These are phyloP conservation scores for Lactarius hengduanensis DNA, from an alignment of 768 basidiomycete genomes.

Conservation along the genomic window DNA sequence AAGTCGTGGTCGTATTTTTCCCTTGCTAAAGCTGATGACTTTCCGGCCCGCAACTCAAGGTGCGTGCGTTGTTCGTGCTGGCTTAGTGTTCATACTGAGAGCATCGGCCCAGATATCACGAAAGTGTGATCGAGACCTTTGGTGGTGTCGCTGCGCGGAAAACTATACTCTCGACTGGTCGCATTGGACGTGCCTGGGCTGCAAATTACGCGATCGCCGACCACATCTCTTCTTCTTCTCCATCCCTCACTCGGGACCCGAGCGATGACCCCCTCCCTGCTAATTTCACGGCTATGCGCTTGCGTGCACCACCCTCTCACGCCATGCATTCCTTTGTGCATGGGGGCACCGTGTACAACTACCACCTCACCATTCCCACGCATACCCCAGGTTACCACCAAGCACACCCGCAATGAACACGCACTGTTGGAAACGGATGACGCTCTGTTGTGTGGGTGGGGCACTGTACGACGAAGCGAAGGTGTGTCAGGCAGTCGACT, in stretches of 20 bases:
- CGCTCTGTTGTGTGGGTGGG: conserved; percentile 92
- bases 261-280: conserved; percentile 55
- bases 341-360: conserved; percentile 71
- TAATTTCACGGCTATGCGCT: conserved; percentile 27
- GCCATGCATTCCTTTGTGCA: conserved; percentile 90
- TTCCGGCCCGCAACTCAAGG: conserved; percentile 39
- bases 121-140: conserved; percentile 76
- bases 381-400: conserved; percentile 66
- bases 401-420: conserved; percentile 65
- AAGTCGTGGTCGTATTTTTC: background rate
- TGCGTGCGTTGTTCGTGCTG: conserved; percentile 37
- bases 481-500: conserved; percentile 46
- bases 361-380: conserved; percentile 72
- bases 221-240: conserved; percentile 75
- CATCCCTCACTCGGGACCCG: conserved; percentile 67
- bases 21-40: conserved; percentile 7
- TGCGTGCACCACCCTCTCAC: conserved; percentile 48
- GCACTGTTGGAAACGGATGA: conserved; percentile 69
- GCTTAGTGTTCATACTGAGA: background rate
- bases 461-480: conserved; percentile 56
- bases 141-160: conserved; percentile 69
- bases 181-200: conserved; percentile 79
- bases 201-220: conserved; percentile 63
- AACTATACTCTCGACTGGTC: conserved; percentile 66
- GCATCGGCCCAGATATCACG: conserved; percentile 51